Base-by-base conservation (phyloP, 139 green algal genomes). In the Tetraselmis chui region DNA sequence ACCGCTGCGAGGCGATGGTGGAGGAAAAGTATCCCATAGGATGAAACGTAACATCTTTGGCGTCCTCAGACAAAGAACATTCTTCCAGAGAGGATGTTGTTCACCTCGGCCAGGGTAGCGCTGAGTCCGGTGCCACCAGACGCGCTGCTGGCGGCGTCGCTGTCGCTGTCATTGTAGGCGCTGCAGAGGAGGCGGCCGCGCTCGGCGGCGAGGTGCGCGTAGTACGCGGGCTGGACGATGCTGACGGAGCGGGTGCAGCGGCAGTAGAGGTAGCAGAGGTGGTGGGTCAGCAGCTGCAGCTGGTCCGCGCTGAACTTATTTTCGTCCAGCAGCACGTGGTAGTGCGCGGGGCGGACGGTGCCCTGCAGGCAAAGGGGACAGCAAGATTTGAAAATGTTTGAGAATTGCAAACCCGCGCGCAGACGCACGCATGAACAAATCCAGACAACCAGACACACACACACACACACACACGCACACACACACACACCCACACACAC, bases 241-340 rank as follows among this genome's bases (percentile, higher is more conserved):
- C 83, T 90, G 22, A 96, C 94, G 45, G 80, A 90, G 82, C 90
- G 85, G 0, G 90, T 95, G 89, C 91, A 95, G 81, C 93, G 89
- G 82, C 84, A 91, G 84, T 94, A 98, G 28, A 91, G 87, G 90
- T 96, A 96, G 86, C 91, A 96, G 78, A 98, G 81, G 89, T 91
- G 93, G 88, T 97, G 95, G 2, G 93, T 96, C 22, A 98, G 84
- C 74, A 90, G 86, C 85, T 95, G 91, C 59, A 98, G 80, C 2
- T 81, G 86, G 78, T 98, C 91, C 1, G 94, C 83, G 2, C 76
- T 83, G 80, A 98, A 95, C 18, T 86, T 85, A 81, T 93, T 95
- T 84, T 98, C 91, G 78, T 98, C 95, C 29, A 92, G 77, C 31
- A 97, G 86, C 83, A 97, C 94, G 59, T 86, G 59, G 85, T 89